Conservation (phyloP, 1,139 yeast genomes). For the Protomyces macrosporus region DNA sequence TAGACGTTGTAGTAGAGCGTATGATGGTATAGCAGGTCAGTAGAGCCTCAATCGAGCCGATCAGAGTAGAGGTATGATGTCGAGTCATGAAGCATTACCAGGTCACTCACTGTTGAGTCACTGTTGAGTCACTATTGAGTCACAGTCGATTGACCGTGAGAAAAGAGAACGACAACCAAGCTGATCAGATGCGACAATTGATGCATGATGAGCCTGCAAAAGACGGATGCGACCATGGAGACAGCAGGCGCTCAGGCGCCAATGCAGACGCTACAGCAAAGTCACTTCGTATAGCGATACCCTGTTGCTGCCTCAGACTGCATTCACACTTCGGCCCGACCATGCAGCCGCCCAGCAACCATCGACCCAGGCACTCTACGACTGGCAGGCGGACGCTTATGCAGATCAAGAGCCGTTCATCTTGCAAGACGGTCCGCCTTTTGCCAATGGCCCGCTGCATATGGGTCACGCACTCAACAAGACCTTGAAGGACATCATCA, state of each 20-base stretch:
- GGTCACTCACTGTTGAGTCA: too few species aligned
- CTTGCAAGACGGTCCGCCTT: slow-evolving; percentile 96
- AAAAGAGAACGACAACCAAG: too few species aligned
- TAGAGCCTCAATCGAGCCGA: too few species aligned
- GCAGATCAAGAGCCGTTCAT: slow-evolving; percentile 43
- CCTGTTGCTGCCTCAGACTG: slow-evolving; percentile 11
- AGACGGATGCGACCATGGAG: not conserved
- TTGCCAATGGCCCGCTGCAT: slow-evolving; percentile 91
- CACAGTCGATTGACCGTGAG: too few species aligned
- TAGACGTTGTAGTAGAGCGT: too few species aligned
- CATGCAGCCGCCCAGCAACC: not conserved
- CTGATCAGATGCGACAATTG: too few species aligned
- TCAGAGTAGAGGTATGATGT: too few species aligned
- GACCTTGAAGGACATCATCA: slow-evolving; percentile 76
- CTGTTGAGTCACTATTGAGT: too few species aligned
- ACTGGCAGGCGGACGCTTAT: not conserved
- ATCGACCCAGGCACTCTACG: slow-evolving; percentile 1
- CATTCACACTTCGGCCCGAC: slow-evolving; percentile 19
- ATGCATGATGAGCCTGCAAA: too few species aligned
- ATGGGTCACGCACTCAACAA: slow-evolving; percentile 92
- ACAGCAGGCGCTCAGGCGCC: not conserved
- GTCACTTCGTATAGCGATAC: not conserved
- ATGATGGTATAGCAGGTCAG: too few species aligned
- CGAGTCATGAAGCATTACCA: too few species aligned
- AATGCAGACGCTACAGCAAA: not conserved